Evolutionary conservation across 495 filamentous ascomycete species (phyloP).

Genomic region (Neurospora sp.): DNA sequence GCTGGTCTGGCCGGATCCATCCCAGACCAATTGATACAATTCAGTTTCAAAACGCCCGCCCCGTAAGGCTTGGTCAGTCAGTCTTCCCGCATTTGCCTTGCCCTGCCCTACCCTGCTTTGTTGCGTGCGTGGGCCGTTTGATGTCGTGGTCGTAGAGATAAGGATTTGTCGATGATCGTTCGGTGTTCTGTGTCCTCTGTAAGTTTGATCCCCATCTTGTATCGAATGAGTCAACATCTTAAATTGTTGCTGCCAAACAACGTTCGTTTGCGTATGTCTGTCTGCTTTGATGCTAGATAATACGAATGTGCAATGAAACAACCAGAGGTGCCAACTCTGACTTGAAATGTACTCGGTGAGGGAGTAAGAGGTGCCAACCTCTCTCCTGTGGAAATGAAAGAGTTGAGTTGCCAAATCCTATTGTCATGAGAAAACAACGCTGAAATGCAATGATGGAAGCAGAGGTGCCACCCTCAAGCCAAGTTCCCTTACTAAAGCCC

Average conservation of each 20-base stretch:
- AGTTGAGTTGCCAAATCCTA: background rate
- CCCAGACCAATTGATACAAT: background rate
- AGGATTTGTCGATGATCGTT: background rate
- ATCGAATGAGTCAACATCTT: background rate
- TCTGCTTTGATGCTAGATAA: background rate
- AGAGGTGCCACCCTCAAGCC: background rate
- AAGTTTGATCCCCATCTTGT: background rate
- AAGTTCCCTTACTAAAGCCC: background rate
- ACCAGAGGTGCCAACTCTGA: background rate
- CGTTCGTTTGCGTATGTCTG: background rate
- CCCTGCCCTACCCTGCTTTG: background rate
- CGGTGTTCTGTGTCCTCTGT: background rate
- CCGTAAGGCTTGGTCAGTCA: background rate
- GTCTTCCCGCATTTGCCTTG: background rate
- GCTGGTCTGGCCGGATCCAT: background rate
- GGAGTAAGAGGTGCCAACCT: background rate
- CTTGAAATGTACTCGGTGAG: background rate
- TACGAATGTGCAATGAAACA: background rate
- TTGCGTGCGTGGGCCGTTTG: background rate
- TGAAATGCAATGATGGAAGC: background rate
- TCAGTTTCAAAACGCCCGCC: background rate
- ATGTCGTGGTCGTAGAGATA: background rate
- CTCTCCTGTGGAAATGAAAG: background rate
- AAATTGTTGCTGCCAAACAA: background rate
- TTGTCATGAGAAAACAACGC: background rate